These are phyloP conservation scores for Leishmania tarentolae DNA, from an alignment of 208 protist genomes.

Conservation along the genomic window DNA sequence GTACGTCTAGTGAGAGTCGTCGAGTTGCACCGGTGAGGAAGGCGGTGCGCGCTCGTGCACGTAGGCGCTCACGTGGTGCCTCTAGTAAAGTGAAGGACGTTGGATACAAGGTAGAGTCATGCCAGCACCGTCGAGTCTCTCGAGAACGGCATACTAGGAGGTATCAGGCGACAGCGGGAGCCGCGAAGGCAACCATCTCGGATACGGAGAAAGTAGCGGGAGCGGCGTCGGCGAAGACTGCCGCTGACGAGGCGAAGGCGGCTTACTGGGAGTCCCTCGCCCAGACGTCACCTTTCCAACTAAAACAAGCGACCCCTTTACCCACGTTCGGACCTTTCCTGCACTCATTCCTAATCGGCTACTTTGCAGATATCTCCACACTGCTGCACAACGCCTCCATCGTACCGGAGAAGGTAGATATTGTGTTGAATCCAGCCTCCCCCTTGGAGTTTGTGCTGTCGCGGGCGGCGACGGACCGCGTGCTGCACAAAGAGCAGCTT, in stretches of 20 bases:
- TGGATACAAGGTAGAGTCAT: neutral
- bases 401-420: slow-evolving; percentile 82
- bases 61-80: neutral
- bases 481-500: slow-evolving; percentile 76
- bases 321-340: slow-evolving; percentile 73
- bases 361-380: slow-evolving; percentile 89
- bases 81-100: neutral
- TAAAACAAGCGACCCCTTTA: slow-evolving; percentile 73
- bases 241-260: slow-evolving; percentile 12
- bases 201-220: neutral
- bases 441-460: slow-evolving; percentile 88
- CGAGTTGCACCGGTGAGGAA: neutral
- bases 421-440: slow-evolving; percentile 83
- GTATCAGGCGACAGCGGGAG: neutral
- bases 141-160: neutral
- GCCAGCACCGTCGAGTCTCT: no score
- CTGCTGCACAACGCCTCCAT: slow-evolving; percentile 88
- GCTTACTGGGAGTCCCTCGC: slow-evolving; percentile 45
- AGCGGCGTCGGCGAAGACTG: slow-evolving; percentile 5
- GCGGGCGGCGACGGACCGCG: slow-evolving; percentile 73
- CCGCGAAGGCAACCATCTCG: slow-evolving; percentile 1
- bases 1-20: neutral
- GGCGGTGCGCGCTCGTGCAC: neutral
- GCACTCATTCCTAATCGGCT: slow-evolving; percentile 76
- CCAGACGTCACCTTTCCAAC: slow-evolving; percentile 53